Evolutionary conservation across 2,329 filamentous ascomycete genomes (phyloP).

Genomic region (Colletotrichum orbiculare): DNA sequence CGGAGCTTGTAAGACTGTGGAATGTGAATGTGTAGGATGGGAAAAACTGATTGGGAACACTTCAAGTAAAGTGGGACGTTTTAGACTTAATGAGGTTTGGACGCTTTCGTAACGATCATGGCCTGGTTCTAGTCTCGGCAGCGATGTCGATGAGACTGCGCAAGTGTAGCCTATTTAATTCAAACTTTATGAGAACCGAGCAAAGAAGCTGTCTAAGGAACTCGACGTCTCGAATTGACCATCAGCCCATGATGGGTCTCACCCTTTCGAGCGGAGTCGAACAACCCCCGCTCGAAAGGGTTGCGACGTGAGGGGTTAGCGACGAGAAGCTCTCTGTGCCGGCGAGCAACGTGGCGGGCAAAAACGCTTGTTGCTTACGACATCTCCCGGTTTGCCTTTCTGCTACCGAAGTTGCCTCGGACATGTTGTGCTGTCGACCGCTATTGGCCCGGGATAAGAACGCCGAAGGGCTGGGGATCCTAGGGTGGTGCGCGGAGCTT

Average conservation of each 20-base stretch:
- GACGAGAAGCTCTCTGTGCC: not conserved
- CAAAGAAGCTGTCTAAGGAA: no score
- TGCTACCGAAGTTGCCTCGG: not conserved
- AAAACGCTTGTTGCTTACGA: slow-evolving; percentile 4
- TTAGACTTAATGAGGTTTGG: slow-evolving; percentile 21
- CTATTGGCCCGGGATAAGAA: not conserved
- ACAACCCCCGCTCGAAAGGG: no score
- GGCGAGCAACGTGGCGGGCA: not conserved
- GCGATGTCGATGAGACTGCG: not conserved
- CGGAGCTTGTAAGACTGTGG: not conserved
- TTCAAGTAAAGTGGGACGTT: slow-evolving; percentile 1
- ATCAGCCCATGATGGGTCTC: no score
- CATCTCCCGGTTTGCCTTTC: slow-evolving; percentile 15
- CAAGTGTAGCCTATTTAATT: no score
- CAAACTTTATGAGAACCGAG: no score
- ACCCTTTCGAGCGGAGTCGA: no score
- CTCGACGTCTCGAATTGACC: no score
- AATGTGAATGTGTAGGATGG: slow-evolving; percentile 10
- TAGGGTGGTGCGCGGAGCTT: not conserved
- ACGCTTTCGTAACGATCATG: slow-evolving; percentile 19
- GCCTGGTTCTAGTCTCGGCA: slow-evolving; percentile 11
- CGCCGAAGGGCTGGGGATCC: not conserved
- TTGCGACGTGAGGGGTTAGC: no score
- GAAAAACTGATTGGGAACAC: no score
- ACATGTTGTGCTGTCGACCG: not conserved